Base-by-base conservation (phyloP, 805 yeast genomes). In the Yarrowia phangngaensis region DNA sequence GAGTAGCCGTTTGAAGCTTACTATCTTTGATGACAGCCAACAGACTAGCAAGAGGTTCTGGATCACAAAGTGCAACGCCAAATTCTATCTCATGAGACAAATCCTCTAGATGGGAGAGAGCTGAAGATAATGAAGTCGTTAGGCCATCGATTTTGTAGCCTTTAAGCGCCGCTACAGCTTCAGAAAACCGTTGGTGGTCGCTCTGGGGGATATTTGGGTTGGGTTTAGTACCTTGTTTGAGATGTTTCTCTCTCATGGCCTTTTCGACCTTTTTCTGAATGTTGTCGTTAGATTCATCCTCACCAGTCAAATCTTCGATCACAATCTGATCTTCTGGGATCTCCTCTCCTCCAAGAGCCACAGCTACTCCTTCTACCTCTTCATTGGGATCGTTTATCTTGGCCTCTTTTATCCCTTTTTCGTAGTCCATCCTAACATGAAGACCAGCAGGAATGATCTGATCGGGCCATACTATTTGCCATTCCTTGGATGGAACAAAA, bases 361-460 rank as follows among this genome's bases (percentile, higher is more conserved):
- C 48, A n/a, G 48, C 48, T 28, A 41, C 35, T n/a, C 22, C 22
- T 8, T 51, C 56, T 4, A 51, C 24, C 20, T 15, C 23, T 23
- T 35, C 55, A 12, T 59, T 66, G 8, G 60, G 59, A 22, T 70
- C 74, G 54, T 77, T 57, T 5, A 81, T 52, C 54, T 78, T 83
- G 1, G 95, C 96, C 63, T 82, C 84, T 57, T 73, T 76, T 20
- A 67, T 63, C 14, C 82, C 79, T 0, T 87, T 79, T 13, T 82
- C 86, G 49, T 86, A 64, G 61, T 85, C 81, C 56, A 88, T 57
- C 55, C 84, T 70, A 12, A 87, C 77, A 61, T 84, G 88, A 26
- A 84, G 64, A 0, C 96, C 97, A 4, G 74, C 76, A 0, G 95
- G 95, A 4, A 88, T 72, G 4, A 74, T 72, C 59, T 86, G 95